A percentile compares a stretch with the other conserved stretches of the same genome.
These are phyloP conservation scores for Solanum chacoense DNA, from an alignment of 305 asterid genomes.

Conservation along the genomic window DNA sequence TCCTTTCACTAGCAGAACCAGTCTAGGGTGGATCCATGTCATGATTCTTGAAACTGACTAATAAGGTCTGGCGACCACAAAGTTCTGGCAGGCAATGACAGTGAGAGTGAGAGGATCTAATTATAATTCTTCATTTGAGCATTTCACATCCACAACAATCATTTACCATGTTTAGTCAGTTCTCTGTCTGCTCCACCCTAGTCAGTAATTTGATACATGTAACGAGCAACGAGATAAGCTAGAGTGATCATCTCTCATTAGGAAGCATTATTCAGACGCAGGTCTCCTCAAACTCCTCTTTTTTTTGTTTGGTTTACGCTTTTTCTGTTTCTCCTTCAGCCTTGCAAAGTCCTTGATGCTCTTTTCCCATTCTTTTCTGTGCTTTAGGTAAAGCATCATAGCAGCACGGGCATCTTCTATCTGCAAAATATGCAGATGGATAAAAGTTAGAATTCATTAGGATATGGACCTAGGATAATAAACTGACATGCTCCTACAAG, in stretches of 20 bases:
- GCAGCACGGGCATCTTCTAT: constrained; percentile 91
- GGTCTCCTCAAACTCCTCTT: constrained; percentile 12
- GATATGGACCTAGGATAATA: background rate
- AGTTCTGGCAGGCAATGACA: background rate
- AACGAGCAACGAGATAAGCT: background rate
- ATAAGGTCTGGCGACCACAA: background rate
- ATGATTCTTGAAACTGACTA: background rate
- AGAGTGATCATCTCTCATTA: background rate
- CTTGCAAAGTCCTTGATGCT: constrained; percentile 47
- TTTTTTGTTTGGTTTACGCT: constrained; percentile 33
- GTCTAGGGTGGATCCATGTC: background rate
- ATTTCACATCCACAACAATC: background rate
- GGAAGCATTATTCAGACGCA: background rate
- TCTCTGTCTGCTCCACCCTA: background rate
- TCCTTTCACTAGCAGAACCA: background rate
- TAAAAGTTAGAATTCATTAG: background rate
- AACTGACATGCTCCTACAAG: background rate
- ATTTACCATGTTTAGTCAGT: background rate
- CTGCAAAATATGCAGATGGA: constrained; percentile 21
- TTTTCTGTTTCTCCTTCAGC: constrained; percentile 52
- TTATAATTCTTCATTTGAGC: background rate
- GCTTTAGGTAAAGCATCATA: constrained; percentile 65
- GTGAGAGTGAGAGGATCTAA: background rate
- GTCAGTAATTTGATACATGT: background rate
- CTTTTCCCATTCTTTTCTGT: constrained; percentile 66